Percentiles rank a stretch among this genome's conserved stretches.
Conservation (phyloP, 2,329 filamentous ascomycete species). For the Trichoderma breve region DNA sequence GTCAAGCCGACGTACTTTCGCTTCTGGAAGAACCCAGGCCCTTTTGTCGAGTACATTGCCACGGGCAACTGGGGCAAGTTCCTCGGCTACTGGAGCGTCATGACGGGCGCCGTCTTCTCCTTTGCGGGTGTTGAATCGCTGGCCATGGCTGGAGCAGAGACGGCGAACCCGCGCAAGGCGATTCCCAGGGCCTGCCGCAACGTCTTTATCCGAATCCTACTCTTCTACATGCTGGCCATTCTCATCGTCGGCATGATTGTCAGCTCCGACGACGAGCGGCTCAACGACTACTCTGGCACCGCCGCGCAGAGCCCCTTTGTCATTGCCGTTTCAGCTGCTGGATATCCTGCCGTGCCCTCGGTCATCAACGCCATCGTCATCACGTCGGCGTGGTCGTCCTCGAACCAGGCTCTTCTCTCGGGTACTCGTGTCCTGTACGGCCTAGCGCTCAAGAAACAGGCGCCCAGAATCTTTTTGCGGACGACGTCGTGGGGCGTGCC, state of each 20-base stretch:
- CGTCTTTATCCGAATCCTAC: slow-evolving; percentile 56
- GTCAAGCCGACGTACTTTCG: slow-evolving; percentile 60
- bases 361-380: slow-evolving; percentile 77
- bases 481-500: slow-evolving; percentile 63
- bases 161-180: slow-evolving; percentile 52
- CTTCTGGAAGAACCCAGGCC: slow-evolving; percentile 68
- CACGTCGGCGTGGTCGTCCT: slow-evolving; percentile 63
- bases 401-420: slow-evolving; percentile 61
- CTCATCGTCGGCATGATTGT: slow-evolving; percentile 70
- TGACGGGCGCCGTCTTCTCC: slow-evolving; percentile 63
- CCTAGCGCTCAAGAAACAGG: slow-evolving; percentile 64
- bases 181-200: slow-evolving; percentile 56
- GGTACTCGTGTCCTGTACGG: slow-evolving; percentile 69
- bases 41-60: slow-evolving; percentile 64
- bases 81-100: slow-evolving; percentile 63
- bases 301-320: slow-evolving; percentile 63
- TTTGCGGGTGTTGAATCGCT: slow-evolving; percentile 65
- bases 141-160: slow-evolving; percentile 61
- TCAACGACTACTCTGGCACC: slow-evolving; percentile 45
- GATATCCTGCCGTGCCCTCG: slow-evolving; percentile 64
- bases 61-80: slow-evolving; percentile 60
- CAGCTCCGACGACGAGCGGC: slow-evolving; percentile 54
- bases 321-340: slow-evolving; percentile 66
- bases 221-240: slow-evolving; percentile 64
- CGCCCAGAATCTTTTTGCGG: slow-evolving; percentile 58